Evolutionary conservation across 148 eudicot species (phyloP), one percentile per base, ranked within the genome.

Genomic region (Rhododendron molle): DNA sequence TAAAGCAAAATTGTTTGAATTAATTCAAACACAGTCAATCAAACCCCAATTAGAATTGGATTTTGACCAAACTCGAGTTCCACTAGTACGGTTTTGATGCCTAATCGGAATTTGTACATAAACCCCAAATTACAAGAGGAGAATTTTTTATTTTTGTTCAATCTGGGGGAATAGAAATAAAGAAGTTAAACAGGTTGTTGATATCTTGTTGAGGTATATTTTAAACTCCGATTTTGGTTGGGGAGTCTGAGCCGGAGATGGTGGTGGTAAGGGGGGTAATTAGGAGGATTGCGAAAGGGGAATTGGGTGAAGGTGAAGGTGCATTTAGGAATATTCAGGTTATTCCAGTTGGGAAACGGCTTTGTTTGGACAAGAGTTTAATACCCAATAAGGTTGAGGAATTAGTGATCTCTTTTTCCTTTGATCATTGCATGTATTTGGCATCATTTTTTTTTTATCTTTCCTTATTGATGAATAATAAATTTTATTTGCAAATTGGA

Each of bases 171-270:
- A 85, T 16, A 90, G 89, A 77, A 88, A 83, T 74, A 95, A 96
- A 1, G 95, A 94, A 23, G 91, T 93, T 23, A 93, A 89, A 23
- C 89, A 85, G 74, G 93, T 93, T 36, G 54, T 91, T 26, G 98
- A 94, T 74, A 91, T 96, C 13, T 79, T 94, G 67, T 56, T 84
- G 50, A 89, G 90, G 46, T 38, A 84, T 0, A 91, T 85, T 67
- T 93, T 90, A 76, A 94, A 96, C 87, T 36, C 99, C 98, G 43
- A 85, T 96, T 60, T 84, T 96, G 69, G 98, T 96, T 0, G 98
- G 99, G 0, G 98, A 96, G 21, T 78, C 88, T 5, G 98, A 91
- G 81, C 95, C 93, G 1, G 89, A 88, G 56, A 85, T 36, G 38
- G 38, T 86, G 52, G 92, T 96, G 74, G 84, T 90, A 38, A 91